Evolutionary conservation across 2,329 filamentous ascomycete species (phyloP).

Genomic region (Penicillium sp.): DNA sequence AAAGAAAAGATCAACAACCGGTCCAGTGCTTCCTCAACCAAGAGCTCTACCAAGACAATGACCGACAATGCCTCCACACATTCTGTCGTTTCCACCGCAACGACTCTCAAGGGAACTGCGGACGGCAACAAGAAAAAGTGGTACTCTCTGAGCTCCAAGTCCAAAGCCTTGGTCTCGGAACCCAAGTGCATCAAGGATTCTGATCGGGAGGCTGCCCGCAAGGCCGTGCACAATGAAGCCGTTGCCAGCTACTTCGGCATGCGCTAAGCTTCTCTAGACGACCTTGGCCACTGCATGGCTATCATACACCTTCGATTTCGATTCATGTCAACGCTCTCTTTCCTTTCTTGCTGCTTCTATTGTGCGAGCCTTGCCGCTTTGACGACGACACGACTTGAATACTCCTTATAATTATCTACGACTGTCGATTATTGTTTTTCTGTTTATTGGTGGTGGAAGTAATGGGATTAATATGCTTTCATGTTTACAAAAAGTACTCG

Average conservation of each 20-base stretch:
- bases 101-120: slow-evolving; percentile 23
- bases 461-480: not conserved
- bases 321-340: not conserved
- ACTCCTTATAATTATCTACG: slow-evolving; percentile 3
- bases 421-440: not conserved
- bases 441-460: not conserved
- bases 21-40: not conserved
- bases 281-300: not conserved
- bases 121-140: slow-evolving; percentile 20
- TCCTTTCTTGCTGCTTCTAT: not conserved
- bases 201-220: slow-evolving; percentile 1
- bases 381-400: slow-evolving; percentile 16
- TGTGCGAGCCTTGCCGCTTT: not conserved
- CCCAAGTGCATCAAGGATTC: not conserved
- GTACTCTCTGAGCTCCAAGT: slow-evolving; percentile 19
- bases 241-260: slow-evolving; percentile 23
- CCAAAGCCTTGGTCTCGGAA: not conserved
- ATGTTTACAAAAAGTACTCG: not conserved
- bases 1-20: not conserved
- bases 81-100: slow-evolving; percentile 25
- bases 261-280: slow-evolving; percentile 14
- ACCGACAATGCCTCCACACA: slow-evolving; percentile 21
- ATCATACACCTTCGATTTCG: not conserved
- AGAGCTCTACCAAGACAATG: slow-evolving; percentile 6
- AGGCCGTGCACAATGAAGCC: slow-evolving; percentile 23